Conservation (phyloP, 768 basidiomycete genomes). For the Paxillus rubicundulus region DNA sequence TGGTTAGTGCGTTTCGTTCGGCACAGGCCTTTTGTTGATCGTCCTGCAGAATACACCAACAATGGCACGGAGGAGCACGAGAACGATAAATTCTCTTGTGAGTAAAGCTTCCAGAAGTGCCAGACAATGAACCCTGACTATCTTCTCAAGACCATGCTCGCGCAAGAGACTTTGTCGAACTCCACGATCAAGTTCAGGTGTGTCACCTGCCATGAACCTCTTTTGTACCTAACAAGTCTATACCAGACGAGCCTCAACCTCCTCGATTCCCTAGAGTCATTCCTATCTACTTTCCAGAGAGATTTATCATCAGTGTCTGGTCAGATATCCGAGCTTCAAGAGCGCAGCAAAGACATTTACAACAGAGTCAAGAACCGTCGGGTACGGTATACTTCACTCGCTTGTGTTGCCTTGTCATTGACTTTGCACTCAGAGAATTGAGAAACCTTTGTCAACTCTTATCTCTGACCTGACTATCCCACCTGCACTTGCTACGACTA, state of each 20-base stretch:
- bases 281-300: constrained; percentile 92
- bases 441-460: constrained; percentile 80
- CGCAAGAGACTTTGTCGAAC: constrained; percentile 72
- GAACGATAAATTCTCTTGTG: constrained; percentile 10
- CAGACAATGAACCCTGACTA: not conserved
- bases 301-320: constrained; percentile 94
- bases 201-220: constrained; percentile 1
- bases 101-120: constrained; percentile 3
- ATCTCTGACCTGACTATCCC: constrained; percentile 80
- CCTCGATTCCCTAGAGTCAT: constrained; percentile 83
- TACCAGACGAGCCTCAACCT: constrained; percentile 82
- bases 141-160: constrained; percentile 33
- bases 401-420: not conserved
- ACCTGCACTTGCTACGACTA: constrained; percentile 68
- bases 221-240: constrained; percentile 1
- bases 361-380: constrained; percentile 77
- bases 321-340: constrained; percentile 93
- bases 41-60: constrained; percentile 3
- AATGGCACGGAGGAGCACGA: constrained; percentile 1
- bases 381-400: constrained; percentile 44
- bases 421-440: constrained; percentile 65
- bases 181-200: constrained; percentile 92
- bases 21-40: not conserved
- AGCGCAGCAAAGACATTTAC: constrained; percentile 88
- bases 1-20: constrained; percentile 3